These are phyloP conservation scores for Xylaria sp. DNA, from an alignment of 2,329 filamentous ascomycete genomes.

Conservation along the genomic window DNA sequence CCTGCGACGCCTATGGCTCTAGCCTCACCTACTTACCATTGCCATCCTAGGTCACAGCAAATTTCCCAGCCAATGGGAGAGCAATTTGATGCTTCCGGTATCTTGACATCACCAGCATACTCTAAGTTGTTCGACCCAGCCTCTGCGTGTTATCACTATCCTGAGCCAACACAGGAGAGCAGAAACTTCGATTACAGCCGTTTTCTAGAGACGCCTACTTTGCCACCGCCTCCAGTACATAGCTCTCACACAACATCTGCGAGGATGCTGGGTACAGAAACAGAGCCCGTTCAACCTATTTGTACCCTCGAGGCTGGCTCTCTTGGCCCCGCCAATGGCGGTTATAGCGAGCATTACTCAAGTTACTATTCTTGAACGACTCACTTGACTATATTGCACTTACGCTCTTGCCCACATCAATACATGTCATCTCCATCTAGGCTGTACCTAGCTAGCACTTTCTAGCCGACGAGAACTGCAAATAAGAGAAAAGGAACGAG, in stretches of 20 bases:
- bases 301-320: too few species aligned
- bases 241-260: neutral
- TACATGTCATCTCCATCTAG: neutral
- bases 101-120: neutral
- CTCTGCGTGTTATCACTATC: neutral
- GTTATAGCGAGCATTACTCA: neutral
- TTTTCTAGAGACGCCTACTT: neutral
- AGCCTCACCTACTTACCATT: neutral
- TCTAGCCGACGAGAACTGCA: neutral
- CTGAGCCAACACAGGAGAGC: neutral
- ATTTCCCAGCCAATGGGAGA: neutral
- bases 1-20: neutral
- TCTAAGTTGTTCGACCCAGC: neutral
- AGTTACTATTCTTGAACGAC: neutral
- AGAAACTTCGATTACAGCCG: neutral
- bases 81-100: neutral
- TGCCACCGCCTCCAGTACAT: constrained; percentile 6
- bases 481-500: neutral
- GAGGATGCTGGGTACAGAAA: neutral
- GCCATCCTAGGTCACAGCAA: neutral
- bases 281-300: neutral
- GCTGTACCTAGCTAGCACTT: neutral
- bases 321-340: neutral
- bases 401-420: neutral
- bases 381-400: neutral